A percentile compares a stretch with the other conserved stretches of the same genome.
phyloP scores from a whole-genome alignment of 305 asterid genomes.

The Petunia hybrid region DNA sequence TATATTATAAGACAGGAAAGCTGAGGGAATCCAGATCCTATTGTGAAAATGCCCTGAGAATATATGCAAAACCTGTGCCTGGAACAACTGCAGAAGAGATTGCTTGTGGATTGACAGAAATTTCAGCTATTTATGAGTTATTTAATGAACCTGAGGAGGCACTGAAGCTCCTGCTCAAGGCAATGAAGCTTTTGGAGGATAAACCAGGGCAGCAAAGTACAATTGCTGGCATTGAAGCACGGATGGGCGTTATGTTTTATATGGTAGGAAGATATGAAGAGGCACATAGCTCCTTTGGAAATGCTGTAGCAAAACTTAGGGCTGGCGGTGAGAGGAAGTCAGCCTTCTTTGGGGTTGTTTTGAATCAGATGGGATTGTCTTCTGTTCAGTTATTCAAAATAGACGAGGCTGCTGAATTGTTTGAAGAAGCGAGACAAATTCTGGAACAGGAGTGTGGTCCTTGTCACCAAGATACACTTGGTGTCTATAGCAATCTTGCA shows the following conservation, averaged over 20 bases:
- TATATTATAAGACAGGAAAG: slow-evolving; percentile 93
- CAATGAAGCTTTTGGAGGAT: slow-evolving; percentile 88
- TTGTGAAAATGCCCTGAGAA: slow-evolving; percentile 89
- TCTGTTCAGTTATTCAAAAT: slow-evolving; percentile 92
- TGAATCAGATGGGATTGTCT: slow-evolving; percentile 99
- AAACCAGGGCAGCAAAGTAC: slow-evolving; percentile 98
- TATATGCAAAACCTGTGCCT: slow-evolving; percentile 86
- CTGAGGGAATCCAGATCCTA: slow-evolving; percentile 89
- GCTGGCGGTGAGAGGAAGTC: slow-evolving; percentile 95
- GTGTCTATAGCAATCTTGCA: slow-evolving; percentile 97
- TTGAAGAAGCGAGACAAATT: slow-evolving; percentile 95
- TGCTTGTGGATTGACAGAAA: slow-evolving; percentile 90
- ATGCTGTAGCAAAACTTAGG: slow-evolving; percentile 81
- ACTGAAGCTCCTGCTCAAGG: slow-evolving; percentile 80
- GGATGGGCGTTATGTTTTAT: slow-evolving; percentile 94
- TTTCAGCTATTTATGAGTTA: slow-evolving; percentile 89
- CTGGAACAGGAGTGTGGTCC: slow-evolving; percentile 95
- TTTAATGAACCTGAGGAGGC: slow-evolving; percentile 97
- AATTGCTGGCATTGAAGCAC: slow-evolving; percentile 94
- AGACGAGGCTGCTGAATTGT: slow-evolving; percentile 95
- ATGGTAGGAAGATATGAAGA: slow-evolving; percentile 89
- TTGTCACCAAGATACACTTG: slow-evolving; percentile 95
- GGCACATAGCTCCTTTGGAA: slow-evolving; percentile 77
- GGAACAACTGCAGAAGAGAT: slow-evolving; percentile 90
- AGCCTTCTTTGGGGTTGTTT: slow-evolving; percentile 89